Base-by-base conservation (phyloP, 345 rosid genomes). In the Bruguiera sexangula region DNA sequence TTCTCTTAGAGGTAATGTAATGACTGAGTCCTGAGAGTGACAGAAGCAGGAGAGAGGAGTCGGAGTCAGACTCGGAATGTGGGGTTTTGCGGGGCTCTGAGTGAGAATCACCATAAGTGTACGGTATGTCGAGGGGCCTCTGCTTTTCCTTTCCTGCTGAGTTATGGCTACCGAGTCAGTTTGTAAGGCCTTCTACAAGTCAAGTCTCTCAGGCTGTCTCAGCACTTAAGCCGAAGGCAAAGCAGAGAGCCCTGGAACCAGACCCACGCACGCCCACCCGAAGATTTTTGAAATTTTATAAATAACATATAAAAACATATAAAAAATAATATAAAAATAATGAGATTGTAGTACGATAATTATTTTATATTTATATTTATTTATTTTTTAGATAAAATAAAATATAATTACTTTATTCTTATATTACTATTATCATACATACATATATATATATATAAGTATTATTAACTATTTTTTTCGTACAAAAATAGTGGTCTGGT, bases 251-350 rank as follows among this genome's bases (percentile, higher is more conserved):
- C 50, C 50, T 16, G 20, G 19, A 19, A 22, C 48, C 61, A 60
- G 76, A 73, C 54, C 77, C 73, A 74, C 73, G 48, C 80, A 66
- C 78, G 59, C 77, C 66, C 71, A 60, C 36, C 80, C 70, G 73
- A 79, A 66, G 46, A 31, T 74, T 24, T 74, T 81, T 71, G 76
- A 62, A 57, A 7, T 34, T 34, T 34, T 34, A 27, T 24, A 24
- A 24, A 24, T n/a, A n/a, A n/a, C n/a, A n/a, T n/a, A n/a, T 34
- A 34, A 7, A 1, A 34, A 34, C 37, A 34, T 8, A 34, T 34
- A 6, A 7, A 34, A 34, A 34, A 32, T 0, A 31, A 31, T 4
- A 31, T 24, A 24, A 24, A 24, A 24, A 24, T 24, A 24, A 24
- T 24, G 24, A 24, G 24, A 24, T 24, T 24, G 7, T 6, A 34